Evolutionary conservation across 2,329 filamentous ascomycete genomes (phyloP).

Genomic region (Aspergillus persii): DNA sequence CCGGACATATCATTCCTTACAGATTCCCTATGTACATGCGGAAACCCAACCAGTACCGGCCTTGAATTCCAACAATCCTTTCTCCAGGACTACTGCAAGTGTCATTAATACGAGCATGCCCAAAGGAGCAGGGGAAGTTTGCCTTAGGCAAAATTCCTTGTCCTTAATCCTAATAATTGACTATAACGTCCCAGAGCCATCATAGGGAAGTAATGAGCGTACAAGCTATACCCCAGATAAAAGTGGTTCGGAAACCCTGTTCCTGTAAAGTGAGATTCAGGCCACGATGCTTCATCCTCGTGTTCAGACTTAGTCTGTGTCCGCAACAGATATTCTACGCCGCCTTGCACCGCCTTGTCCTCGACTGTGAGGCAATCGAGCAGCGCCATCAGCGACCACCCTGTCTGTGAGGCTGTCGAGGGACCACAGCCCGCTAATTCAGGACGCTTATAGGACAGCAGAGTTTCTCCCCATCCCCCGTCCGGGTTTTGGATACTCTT

Average conservation of each 20-base stretch:
- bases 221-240: slow-evolving; percentile 23
- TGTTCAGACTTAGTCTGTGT: not conserved
- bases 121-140: too few species aligned
- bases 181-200: slow-evolving; percentile 25
- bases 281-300: slow-evolving; percentile 16
- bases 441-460: slow-evolving; percentile 21
- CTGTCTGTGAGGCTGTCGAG: slow-evolving; percentile 33
- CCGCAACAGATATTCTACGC: slow-evolving; percentile 17
- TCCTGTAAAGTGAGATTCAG: slow-evolving; percentile 16
- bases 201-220: slow-evolving; percentile 29
- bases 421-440: slow-evolving; percentile 9
- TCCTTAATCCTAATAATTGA: too few species aligned
- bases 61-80: too few species aligned
- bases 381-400: slow-evolving; percentile 33
- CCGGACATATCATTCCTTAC: too few species aligned
- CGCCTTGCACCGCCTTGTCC: slow-evolving; percentile 13
- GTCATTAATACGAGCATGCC: too few species aligned
- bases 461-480: slow-evolving; percentile 34
- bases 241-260: slow-evolving; percentile 24
- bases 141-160: too few species aligned
- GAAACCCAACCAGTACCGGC: too few species aligned
- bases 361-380: slow-evolving; percentile 2
- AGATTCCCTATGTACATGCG: too few species aligned
- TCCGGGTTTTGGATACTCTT: slow-evolving; percentile 26
- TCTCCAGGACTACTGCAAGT: too few species aligned